Base-by-base conservation (phyloP, 805 yeast species). In the Kodamaea nitidulidarum region DNA sequence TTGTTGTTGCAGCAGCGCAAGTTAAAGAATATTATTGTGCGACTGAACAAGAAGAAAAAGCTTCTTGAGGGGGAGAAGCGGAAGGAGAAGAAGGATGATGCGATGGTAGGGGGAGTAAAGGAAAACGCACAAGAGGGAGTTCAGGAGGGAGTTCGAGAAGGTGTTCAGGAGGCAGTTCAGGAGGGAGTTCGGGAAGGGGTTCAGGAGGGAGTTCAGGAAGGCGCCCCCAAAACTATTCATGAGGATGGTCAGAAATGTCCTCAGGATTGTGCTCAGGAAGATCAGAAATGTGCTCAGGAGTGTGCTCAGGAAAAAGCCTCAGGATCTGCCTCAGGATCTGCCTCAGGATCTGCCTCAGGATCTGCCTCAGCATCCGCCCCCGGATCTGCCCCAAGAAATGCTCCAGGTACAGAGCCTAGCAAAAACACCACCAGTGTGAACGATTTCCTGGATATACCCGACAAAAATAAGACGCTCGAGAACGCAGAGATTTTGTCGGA, bases 1-100 rank as follows among this genome's bases (percentile, higher is more conserved):
- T 67, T 75, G 35, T 62, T 84, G 40, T 63, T 84, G 45, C 65
- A 71, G 28, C 81, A 80, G 55, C 66, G 85, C 43, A 78, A 73
- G 51, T 69, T 69, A 47, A 82, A 80, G 52, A 68, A 69, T 41
- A 46, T 59, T 43, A 55, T 67, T 31, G 70, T 62, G 8, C 49
- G 70, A 32, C 70, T 64, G 67, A 68, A 66, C 42, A 68, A 67
- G 47, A 59, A 58, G 45, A 65, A 63, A 49, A 67, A 66, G 54
- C 42, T 53, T 21, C 14, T 50, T 27, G 40, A 40, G 32, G 31
- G 35, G 41, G 30, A 20, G 9, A 34, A 15, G 20, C 15, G 31
- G 10, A 10, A 16, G 31, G 37, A 26, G 11, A 38, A 39, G 36
- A 44, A 43, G 36, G 36, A 42, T 15, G 41, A 33, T 20, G 45